A percentile compares a stretch with the other conserved stretches of the same genome.
Conservation (phyloP, 352 stramenopile species). For the Phytophthora niederhauseri region DNA sequence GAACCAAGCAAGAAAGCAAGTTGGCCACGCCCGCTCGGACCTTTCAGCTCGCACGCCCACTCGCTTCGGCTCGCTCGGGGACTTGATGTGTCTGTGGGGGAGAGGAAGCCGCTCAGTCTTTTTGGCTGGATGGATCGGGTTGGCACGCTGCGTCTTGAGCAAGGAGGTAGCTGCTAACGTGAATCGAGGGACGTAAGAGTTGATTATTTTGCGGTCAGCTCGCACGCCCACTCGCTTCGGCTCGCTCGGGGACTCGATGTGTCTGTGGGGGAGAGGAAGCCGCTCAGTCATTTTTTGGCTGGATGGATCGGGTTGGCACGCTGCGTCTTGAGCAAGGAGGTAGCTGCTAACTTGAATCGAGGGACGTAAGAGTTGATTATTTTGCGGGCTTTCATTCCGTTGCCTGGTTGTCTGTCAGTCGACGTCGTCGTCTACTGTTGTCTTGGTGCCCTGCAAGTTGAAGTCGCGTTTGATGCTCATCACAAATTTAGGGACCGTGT, state of each 20-base stretch:
- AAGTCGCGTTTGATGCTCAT: not conserved
- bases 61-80: slow-evolving; percentile 31
- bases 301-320: slow-evolving; percentile 35
- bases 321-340: slow-evolving; percentile 25
- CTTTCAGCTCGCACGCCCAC: slow-evolving; percentile 31
- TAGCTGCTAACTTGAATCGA: slow-evolving; percentile 62
- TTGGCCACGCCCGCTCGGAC: slow-evolving; percentile 29
- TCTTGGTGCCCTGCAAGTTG: not conserved
- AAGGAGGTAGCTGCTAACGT: slow-evolving; percentile 45
- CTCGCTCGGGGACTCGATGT: slow-evolving; percentile 34
- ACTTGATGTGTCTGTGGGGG: slow-evolving; percentile 37
- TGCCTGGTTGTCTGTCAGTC: slow-evolving; percentile 1
- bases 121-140: slow-evolving; percentile 32
- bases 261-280: slow-evolving; percentile 37
- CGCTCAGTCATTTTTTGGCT: slow-evolving; percentile 17
- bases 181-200: slow-evolving; percentile 70
- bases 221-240: slow-evolving; percentile 28
- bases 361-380: slow-evolving; percentile 73
- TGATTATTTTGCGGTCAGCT: slow-evolving; percentile 67
- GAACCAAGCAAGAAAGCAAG: slow-evolving; percentile 43
- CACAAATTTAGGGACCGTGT: not conserved
- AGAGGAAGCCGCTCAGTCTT: slow-evolving; percentile 28
- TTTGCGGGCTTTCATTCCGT: slow-evolving; percentile 55
- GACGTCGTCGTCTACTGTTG: slow-evolving; percentile 5
- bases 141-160: slow-evolving; percentile 31